phyloP scores from a whole-genome alignment of 2,329 filamentous ascomycete species.

The Colletotrichum gigasporum region DNA sequence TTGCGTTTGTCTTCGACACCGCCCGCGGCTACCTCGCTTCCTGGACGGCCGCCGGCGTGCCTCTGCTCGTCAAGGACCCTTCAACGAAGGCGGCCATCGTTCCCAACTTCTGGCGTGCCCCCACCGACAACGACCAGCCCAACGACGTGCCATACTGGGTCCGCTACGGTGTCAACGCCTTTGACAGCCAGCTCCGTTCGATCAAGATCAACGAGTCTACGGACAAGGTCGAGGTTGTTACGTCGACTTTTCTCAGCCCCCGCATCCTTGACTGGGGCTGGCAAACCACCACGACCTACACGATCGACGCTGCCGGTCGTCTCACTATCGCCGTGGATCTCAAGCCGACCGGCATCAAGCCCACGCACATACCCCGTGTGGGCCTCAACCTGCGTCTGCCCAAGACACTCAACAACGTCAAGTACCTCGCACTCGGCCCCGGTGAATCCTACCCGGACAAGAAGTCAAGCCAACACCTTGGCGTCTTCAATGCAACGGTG shows the following conservation, averaged over 20 bases:
- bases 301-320: conserved; percentile 53
- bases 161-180: conserved; percentile 56
- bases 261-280: conserved; percentile 70
- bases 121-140: conserved; percentile 71
- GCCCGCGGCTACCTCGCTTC: conserved; percentile 52
- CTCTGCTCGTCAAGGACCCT: conserved; percentile 47
- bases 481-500: conserved; percentile 55
- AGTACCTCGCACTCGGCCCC: conserved; percentile 71
- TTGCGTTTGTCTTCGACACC: conserved; percentile 54
- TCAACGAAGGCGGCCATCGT: conserved; percentile 46
- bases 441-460: conserved; percentile 74
- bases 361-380: conserved; percentile 67
- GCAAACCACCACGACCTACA: conserved; percentile 60
- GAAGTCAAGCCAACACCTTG: conserved; percentile 62
- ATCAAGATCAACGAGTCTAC: conserved; percentile 41
- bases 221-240: conserved; percentile 47
- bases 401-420: conserved; percentile 54
- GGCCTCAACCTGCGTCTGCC: conserved; percentile 67
- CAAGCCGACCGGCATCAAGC: conserved; percentile 57
- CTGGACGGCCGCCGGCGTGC: conserved; percentile 48
- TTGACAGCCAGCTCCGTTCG: conserved; percentile 57
- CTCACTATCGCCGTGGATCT: conserved; percentile 56
- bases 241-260: conserved; percentile 63
- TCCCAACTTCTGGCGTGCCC: conserved; percentile 69
- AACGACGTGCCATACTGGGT: conserved; percentile 67